Evolutionary conservation across 345 rosid species (phyloP).

Genomic region (Eutrema heterophyllum): DNA sequence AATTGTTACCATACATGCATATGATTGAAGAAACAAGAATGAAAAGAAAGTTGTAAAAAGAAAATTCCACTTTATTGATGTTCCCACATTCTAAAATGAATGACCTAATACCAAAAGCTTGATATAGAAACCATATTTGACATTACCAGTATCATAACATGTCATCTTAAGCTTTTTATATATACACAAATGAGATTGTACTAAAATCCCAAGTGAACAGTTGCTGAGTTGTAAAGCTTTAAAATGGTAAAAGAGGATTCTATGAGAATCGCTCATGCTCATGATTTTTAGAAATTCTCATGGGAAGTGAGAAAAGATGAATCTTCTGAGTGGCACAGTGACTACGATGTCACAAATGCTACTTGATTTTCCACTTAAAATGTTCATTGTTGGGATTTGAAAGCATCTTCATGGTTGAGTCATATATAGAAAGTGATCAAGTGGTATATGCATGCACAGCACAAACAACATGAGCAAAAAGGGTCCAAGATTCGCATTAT

Average conservation of each 20-base stretch:
- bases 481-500: background rate
- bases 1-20: background rate
- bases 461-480: constrained; percentile 7
- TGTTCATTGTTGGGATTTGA: constrained; percentile 17
- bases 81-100: constrained; percentile 16
- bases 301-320: constrained; percentile 2
- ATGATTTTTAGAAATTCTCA: background rate
- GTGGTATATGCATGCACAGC: constrained; percentile 14
- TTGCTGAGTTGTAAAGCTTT: constrained; percentile 31
- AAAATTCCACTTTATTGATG: background rate
- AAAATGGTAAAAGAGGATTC: too few species aligned
- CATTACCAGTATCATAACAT: constrained; percentile 6
- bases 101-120: constrained; percentile 5
- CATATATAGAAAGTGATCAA: constrained; percentile 24
- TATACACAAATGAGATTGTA: too few species aligned
- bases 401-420: constrained; percentile 19
- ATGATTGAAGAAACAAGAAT: background rate
- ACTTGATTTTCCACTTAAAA: constrained; percentile 20
- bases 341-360: constrained; percentile 18
- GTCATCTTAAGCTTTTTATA: too few species aligned
- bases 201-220: constrained; percentile 7
- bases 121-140: constrained; percentile 6
- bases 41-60: background rate
- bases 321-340: constrained; percentile 24
- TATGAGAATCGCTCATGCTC: constrained; percentile 18